Conservation (phyloP, 805 yeast genomes). For the Lachancea meyersii region DNA sequence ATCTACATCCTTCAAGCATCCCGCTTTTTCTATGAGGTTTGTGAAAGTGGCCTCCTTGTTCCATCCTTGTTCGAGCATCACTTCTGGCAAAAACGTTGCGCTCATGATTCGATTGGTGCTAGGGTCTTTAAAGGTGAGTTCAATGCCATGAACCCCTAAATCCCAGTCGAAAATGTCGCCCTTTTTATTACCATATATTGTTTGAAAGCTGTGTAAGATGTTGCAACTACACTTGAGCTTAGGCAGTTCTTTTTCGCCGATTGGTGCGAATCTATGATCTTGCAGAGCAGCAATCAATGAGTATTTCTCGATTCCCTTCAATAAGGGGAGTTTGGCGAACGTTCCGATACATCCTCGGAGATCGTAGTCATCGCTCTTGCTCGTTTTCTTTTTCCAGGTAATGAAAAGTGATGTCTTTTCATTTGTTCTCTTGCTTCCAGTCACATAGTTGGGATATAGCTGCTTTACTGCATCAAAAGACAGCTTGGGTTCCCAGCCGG, state of each 20-base stretch:
- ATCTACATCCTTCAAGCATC: constrained; percentile 28
- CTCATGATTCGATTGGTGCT: constrained; percentile 37
- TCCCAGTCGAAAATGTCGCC: constrained; percentile 63
- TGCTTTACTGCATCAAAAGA: constrained; percentile 13
- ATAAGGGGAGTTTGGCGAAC: constrained; percentile 50
- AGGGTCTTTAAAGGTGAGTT: constrained; percentile 43
- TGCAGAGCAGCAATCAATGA: constrained; percentile 66
- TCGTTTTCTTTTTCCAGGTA: constrained; percentile 61
- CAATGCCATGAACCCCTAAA: constrained; percentile 77
- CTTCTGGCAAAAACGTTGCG: constrained; percentile 88
- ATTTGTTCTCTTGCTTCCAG: constrained; percentile 7
- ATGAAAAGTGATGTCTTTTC: constrained; percentile 64
- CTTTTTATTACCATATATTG: constrained; percentile 39
- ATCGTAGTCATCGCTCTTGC: constrained; percentile 10
- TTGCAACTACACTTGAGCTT: constrained; percentile 36
- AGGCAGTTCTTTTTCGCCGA: constrained; percentile 48
- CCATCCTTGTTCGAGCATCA: constrained; percentile 86
- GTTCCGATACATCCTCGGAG: constrained; percentile 95
- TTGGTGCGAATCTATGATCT: constrained; percentile 73
- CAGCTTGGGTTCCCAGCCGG: background rate
- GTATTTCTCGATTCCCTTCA: constrained; percentile 54
- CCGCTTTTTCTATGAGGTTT: constrained; percentile 71
- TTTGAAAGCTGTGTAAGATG: constrained; percentile 36
- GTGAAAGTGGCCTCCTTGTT: constrained; percentile 60
- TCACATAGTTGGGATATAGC: constrained; percentile 14